A percentile compares a stretch with the other conserved stretches of the same genome.
phyloP scores from a whole-genome alignment of 495 filamentous ascomycete species.

The Zalerion maritima region DNA sequence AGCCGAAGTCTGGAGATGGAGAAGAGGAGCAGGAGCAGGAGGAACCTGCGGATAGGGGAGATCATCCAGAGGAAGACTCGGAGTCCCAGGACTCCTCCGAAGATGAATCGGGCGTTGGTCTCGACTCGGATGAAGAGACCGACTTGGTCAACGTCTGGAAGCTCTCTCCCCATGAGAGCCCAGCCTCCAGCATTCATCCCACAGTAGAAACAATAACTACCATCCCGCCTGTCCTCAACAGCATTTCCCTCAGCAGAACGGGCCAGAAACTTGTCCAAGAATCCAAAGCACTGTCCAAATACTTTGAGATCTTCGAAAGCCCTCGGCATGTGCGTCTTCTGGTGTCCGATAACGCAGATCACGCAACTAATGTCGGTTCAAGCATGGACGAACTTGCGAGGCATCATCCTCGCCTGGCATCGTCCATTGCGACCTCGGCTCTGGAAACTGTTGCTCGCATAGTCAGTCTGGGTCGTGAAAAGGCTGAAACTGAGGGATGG shows the following conservation, averaged over 20 bases:
- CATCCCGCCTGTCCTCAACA: slow-evolving; percentile 77
- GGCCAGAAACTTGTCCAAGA: slow-evolving; percentile 85
- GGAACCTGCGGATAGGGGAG: slow-evolving; percentile 14
- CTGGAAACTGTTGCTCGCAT: slow-evolving; percentile 75
- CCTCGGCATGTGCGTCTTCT: slow-evolving; percentile 75
- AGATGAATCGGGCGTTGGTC: slow-evolving; percentile 26
- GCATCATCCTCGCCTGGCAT: slow-evolving; percentile 75
- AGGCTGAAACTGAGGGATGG: slow-evolving; percentile 50
- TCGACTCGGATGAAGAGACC: slow-evolving; percentile 25
- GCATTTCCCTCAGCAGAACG: slow-evolving; percentile 76
- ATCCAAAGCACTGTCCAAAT: slow-evolving; percentile 67
- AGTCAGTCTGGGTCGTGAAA: slow-evolving; percentile 47
- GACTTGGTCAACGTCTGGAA: slow-evolving; percentile 15
- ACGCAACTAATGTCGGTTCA: slow-evolving; percentile 50
- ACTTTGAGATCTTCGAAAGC: slow-evolving; percentile 90
- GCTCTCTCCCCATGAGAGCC: slow-evolving; percentile 24
- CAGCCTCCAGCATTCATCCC: slow-evolving; percentile 66
- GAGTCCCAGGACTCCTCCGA: slow-evolving; percentile 23
- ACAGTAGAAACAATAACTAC: slow-evolving; percentile 72
- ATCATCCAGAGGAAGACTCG: slow-evolving; percentile 20
- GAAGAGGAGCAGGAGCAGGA: slow-evolving; percentile 17
- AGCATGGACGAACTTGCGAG: slow-evolving; percentile 90
- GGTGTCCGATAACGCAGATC: slow-evolving; percentile 54
- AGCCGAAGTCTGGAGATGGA: slow-evolving; percentile 20
- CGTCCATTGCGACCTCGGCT: slow-evolving; percentile 62